phyloP scores from a whole-genome alignment of 495 filamentous ascomycete species.

The Recurvomyces mirabilis region DNA sequence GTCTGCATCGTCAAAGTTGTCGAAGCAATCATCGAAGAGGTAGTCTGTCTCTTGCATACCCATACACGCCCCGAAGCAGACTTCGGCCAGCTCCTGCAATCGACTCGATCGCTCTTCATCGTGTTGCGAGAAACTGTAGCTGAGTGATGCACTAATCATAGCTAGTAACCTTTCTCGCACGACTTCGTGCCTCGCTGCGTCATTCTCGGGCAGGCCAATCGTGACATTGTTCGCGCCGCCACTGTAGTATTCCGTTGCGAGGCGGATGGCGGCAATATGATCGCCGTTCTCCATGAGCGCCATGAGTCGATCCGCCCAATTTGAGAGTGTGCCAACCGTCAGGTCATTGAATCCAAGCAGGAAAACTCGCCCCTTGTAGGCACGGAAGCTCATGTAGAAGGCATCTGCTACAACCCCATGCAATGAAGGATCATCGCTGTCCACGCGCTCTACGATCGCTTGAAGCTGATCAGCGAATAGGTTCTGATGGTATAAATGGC shows the following conservation, averaged over 20 bases:
- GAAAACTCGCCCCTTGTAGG: constrained; percentile 90
- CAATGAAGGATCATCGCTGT: constrained; percentile 80
- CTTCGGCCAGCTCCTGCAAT: constrained; percentile 59
- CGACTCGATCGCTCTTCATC: constrained; percentile 30
- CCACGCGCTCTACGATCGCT: constrained; percentile 71
- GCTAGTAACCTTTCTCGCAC: constrained; percentile 83
- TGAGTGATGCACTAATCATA: constrained; percentile 87
- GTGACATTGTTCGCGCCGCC: constrained; percentile 85
- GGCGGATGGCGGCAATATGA: constrained; percentile 76
- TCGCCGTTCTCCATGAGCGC: constrained; percentile 92
- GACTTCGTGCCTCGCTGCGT: constrained; percentile 59
- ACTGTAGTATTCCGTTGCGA: constrained; percentile 85
- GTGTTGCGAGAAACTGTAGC: constrained; percentile 64
- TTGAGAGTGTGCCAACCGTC: constrained; percentile 79
- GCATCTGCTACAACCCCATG: constrained; percentile 95
- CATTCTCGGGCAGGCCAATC: constrained; percentile 83
- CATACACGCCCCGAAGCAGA: constrained; percentile 72
- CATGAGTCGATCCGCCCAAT: constrained; percentile 96
- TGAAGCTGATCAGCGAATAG: constrained; percentile 77
- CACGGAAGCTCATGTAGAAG: constrained; percentile 92
- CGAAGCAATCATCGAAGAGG: constrained; percentile 82
- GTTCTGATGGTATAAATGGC: constrained; percentile 84
- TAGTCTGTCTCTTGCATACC: constrained; percentile 66
- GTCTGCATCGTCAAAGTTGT: constrained; percentile 70
- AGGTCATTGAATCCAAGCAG: constrained; percentile 82